Base-by-base conservation (phyloP, 129 eudicot genomes). In the Calendula officinalis region DNA sequence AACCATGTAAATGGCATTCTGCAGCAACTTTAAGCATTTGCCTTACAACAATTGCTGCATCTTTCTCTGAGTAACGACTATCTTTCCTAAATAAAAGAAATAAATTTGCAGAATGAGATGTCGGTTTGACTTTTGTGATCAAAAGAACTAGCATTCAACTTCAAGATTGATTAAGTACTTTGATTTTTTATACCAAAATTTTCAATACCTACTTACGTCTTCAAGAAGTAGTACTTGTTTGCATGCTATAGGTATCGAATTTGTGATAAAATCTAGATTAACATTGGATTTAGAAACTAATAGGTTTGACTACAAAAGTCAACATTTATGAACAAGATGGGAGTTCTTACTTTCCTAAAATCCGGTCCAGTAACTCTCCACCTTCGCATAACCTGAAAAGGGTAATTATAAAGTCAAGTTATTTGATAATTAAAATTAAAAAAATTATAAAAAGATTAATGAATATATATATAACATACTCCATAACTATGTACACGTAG, bases 1-100 rank as follows among this genome's bases (percentile, higher is more conserved):
- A 72, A 75, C 98, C 98, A 50, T 85, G 90, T 71, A 92, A 81
- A 88, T 92, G 98, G 74, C 98, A 92, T 73, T 92, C 87, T 4
- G 96, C 99, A 66, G 97, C 97, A 80, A 91, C 95, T 68, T 80
- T 91, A 13, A 91, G 95, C 97, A 91, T 91, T 72, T 91, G 97
- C 41, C 97, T 70, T 35, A 91, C 97, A 40, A 91, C 80, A 37
- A 76, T 72, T 56, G 97, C 97, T 35, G 97, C 97, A 76, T 91
- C 97, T 80, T 84, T 91, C 78, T 91, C 97, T 0, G 95, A 70
- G 67, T 91, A 91, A 58, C 92, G 95, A 58, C 88, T 86, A 55
- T 84, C 95, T 74, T 91, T 91, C 78, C 97, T 91, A 12, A 52
- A 46, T 46, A 46, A 46, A 46, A 11, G 51, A 8, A 46, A 46